Percentiles rank a stretch among this genome's conserved stretches.
Evolutionary conservation across 768 basidiomycete species (phyloP).

Genomic region (Termitomyces bulborhizus): DNA sequence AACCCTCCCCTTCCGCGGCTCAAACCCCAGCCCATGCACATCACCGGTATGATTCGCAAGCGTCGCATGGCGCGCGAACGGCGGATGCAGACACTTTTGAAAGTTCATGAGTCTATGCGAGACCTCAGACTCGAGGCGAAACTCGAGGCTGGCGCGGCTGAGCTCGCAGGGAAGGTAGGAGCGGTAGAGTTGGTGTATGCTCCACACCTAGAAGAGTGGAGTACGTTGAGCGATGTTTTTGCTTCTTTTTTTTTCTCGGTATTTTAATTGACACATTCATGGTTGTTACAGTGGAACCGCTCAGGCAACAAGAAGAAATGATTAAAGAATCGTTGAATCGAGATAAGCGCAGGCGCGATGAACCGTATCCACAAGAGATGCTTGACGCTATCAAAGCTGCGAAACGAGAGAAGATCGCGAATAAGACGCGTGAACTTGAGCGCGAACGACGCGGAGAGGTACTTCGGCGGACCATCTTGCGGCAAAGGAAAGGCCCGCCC

Average conservation of each 20-base stretch:
- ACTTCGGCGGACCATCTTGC: slow-evolving; percentile 36
- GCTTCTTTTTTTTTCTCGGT: background rate
- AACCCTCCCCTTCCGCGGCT: slow-evolving; percentile 75
- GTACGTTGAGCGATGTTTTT: slow-evolving; percentile 24
- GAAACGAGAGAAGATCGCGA: slow-evolving; percentile 50
- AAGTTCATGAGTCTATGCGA: slow-evolving; percentile 22
- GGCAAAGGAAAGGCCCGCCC: slow-evolving; percentile 54
- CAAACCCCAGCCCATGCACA: slow-evolving; percentile 69
- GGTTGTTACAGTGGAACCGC: slow-evolving; percentile 26
- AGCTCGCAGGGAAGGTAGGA: background rate
- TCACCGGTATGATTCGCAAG: slow-evolving; percentile 62
- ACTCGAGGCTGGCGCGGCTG: slow-evolving; percentile 27
- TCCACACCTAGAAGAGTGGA: slow-evolving; percentile 24
- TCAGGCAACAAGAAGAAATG: slow-evolving; percentile 22
- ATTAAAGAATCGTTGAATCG: slow-evolving; percentile 29
- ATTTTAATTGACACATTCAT: background rate
- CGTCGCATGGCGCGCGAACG: slow-evolving; percentile 31
- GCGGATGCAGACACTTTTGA: slow-evolving; percentile 31
- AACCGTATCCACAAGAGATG: slow-evolving; percentile 43
- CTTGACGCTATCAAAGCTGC: slow-evolving; percentile 47
- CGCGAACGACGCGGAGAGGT: slow-evolving; percentile 65
- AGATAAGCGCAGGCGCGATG: slow-evolving; percentile 35
- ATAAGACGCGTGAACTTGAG: slow-evolving; percentile 56
- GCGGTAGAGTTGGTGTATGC: slow-evolving; percentile 9
- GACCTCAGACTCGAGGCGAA: slow-evolving; percentile 28